Evolutionary conservation across 495 filamentous ascomycete species (phyloP).

Genomic region (Bryoglossum gracile): DNA sequence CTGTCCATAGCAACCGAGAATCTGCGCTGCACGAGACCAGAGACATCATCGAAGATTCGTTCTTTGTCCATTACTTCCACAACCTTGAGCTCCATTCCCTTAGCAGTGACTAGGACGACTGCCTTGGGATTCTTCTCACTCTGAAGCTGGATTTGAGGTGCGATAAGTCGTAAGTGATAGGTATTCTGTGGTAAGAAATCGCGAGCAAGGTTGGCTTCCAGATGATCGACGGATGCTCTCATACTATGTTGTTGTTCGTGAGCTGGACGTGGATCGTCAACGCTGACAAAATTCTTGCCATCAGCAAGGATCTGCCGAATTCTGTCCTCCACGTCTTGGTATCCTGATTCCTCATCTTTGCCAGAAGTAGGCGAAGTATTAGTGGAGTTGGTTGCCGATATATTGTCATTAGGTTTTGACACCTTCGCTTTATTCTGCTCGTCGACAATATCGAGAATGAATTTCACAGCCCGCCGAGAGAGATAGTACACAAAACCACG

Average conservation of each 20-base stretch:
- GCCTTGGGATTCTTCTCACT: slow-evolving; percentile 96
- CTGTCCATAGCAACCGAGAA: slow-evolving; percentile 94
- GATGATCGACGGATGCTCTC: slow-evolving; percentile 44
- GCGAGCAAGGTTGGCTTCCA: slow-evolving; percentile 69
- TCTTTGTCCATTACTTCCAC: slow-evolving; percentile 97
- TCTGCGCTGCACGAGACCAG: slow-evolving; percentile 86
- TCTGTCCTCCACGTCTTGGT: slow-evolving; percentile 67
- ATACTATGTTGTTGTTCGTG: too few relatives aligned
- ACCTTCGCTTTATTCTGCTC: slow-evolving; percentile 70
- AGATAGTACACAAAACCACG: slow-evolving; percentile 97
- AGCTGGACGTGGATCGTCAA: slow-evolving; percentile 49
- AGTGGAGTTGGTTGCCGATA: slow-evolving; percentile 24
- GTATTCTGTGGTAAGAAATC: slow-evolving; percentile 91
- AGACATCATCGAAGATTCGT: slow-evolving; percentile 83
- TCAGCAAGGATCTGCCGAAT: slow-evolving; percentile 84
- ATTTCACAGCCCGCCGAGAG: slow-evolving; percentile 91
- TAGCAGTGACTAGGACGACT: slow-evolving; percentile 86
- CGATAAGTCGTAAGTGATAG: slow-evolving; percentile 90
- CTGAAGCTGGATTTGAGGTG: slow-evolving; percentile 93
- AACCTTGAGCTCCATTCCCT: slow-evolving; percentile 94
- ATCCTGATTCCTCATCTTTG: slow-evolving; percentile 44
- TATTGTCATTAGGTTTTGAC: slow-evolving; percentile 32
- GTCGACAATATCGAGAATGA: slow-evolving; percentile 94
- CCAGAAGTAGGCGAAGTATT: slow-evolving; percentile 30
- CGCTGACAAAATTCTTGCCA: slow-evolving; percentile 73